A percentile compares a stretch with the other conserved stretches of the same genome.
Evolutionary conservation across 306 rosid genomes (phyloP).

Genomic region (Malus asiatica): DNA sequence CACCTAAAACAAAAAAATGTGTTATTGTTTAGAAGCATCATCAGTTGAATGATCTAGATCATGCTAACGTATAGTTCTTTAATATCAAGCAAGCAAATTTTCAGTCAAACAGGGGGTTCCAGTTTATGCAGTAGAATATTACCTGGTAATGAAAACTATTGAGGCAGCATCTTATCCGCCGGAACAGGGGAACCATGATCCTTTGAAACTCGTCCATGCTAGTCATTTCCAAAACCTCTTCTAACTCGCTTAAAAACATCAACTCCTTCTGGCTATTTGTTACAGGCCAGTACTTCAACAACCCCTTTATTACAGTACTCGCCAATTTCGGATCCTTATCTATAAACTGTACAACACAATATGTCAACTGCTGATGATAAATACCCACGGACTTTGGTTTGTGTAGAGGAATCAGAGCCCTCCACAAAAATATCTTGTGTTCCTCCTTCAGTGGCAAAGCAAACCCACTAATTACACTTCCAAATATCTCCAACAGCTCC

Average conservation of each 20-base stretch:
- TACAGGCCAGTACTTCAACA: constrained; percentile 90
- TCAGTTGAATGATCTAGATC: background rate
- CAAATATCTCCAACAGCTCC: constrained; percentile 91
- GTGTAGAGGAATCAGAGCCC: constrained; percentile 89
- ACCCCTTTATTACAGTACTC: constrained; percentile 70
- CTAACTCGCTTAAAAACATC: constrained; percentile 92
- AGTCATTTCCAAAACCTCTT: constrained; percentile 90
- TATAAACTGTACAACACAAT: constrained; percentile 85
- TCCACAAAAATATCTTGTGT: constrained; percentile 76
- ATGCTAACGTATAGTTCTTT: background rate
- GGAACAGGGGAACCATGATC: constrained; percentile 76
- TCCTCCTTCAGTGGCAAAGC: constrained; percentile 98
- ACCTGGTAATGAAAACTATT: constrained; percentile 95
- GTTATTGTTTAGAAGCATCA: background rate
- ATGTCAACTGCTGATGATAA: constrained; percentile 86
- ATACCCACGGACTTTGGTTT: constrained; percentile 89
- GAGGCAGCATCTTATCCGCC: constrained; percentile 63
- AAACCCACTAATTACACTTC: constrained; percentile 93
- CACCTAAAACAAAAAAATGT: constrained; percentile 39
- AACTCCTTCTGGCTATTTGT: constrained; percentile 98
- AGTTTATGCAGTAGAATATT: background rate
- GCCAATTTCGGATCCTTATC: constrained; percentile 91
- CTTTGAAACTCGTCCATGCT: constrained; percentile 80
- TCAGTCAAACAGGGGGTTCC: background rate
- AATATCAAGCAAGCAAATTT: background rate